phyloP scores from a whole-genome alignment of 495 filamentous ascomycete genomes.

The Cudoniella acicularis region DNA sequence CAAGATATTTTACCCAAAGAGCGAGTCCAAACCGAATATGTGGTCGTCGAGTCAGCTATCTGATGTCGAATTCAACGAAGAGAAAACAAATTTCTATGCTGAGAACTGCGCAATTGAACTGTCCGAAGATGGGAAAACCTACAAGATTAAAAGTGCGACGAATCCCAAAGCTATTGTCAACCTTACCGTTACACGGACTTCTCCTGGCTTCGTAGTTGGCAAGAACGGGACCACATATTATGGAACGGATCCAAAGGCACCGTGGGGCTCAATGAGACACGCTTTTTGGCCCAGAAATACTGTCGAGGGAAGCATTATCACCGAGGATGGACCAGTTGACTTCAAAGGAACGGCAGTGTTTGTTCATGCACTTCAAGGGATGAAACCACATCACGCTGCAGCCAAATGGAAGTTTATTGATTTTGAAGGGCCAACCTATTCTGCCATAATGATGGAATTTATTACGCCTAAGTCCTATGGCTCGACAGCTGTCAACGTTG shows the following conservation, averaged over 20 bases:
- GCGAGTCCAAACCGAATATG: constrained; percentile 60
- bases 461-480: constrained; percentile 95
- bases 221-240: constrained; percentile 81
- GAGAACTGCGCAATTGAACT: constrained; percentile 78
- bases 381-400: constrained; percentile 98
- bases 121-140: constrained; percentile 75
- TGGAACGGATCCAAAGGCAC: constrained; percentile 76
- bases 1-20: constrained; percentile 77
- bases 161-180: constrained; percentile 77
- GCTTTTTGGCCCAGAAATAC: constrained; percentile 86
- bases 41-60: constrained; percentile 77
- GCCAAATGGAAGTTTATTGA: constrained; percentile 90
- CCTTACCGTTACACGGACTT: constrained; percentile 66
- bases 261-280: constrained; percentile 92
- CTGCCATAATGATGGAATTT: constrained; percentile 92
- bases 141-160: constrained; percentile 79
- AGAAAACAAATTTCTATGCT: constrained; percentile 77
- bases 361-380: constrained; percentile 84
- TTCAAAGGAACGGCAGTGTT: constrained; percentile 76
- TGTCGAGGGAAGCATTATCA: constrained; percentile 79
- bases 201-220: constrained; percentile 83
- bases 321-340: constrained; percentile 77
- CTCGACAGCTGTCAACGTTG: constrained; percentile 79
- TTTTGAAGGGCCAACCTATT: constrained; percentile 84
- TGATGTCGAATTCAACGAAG: constrained; percentile 79